phyloP scores from a whole-genome alignment of 495 filamentous ascomycete genomes.

The Daldinia grandis region DNA sequence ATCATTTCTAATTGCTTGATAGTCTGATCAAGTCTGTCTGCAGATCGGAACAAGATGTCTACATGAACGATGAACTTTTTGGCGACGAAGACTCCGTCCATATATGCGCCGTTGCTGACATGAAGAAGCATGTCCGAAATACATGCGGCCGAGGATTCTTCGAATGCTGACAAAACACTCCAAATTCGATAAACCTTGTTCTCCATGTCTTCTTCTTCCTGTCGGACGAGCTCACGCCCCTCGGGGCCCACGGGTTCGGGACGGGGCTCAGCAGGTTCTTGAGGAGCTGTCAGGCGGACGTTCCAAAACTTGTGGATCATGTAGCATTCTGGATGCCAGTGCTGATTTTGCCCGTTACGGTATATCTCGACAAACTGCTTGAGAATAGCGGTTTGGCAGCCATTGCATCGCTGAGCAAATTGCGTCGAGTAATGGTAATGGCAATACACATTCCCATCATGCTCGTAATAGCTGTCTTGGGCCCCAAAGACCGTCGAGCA shows the following conservation, averaged over 20 bases:
- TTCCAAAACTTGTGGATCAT: conserved; percentile 99
- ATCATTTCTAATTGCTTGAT: conserved; percentile 76
- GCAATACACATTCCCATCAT: conserved; percentile 95
- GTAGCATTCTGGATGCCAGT: conserved; percentile 99
- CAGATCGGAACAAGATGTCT: conserved; percentile 88
- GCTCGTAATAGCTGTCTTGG: conserved; percentile 98
- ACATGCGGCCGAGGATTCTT: conserved; percentile 96
- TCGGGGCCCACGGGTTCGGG: conserved; percentile 71
- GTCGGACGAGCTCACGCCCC: conserved; percentile 76
- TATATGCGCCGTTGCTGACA: conserved; percentile 96
- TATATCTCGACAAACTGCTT: conserved; percentile 99
- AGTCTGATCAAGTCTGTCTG: conserved; percentile 80
- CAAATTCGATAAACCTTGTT: conserved; percentile 98
- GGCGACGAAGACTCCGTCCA: conserved; percentile 95
- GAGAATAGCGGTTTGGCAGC: conserved; percentile 96
- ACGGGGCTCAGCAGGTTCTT: conserved; percentile 45
- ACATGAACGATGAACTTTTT: conserved; percentile 97
- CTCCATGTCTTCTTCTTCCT: conserved; percentile 93
- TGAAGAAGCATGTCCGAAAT: conserved; percentile 99
- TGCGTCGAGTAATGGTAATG: conserved; percentile 99
- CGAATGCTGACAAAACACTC: conserved; percentile 96
- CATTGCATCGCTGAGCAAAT: conserved; percentile 95
- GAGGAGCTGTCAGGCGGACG: conserved; percentile 73
- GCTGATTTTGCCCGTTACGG: conserved; percentile 95
- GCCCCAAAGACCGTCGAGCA: conserved; percentile 98